phyloP scores from a whole-genome alignment of 257 asterid genomes.

The Prunella vulgaris region DNA sequence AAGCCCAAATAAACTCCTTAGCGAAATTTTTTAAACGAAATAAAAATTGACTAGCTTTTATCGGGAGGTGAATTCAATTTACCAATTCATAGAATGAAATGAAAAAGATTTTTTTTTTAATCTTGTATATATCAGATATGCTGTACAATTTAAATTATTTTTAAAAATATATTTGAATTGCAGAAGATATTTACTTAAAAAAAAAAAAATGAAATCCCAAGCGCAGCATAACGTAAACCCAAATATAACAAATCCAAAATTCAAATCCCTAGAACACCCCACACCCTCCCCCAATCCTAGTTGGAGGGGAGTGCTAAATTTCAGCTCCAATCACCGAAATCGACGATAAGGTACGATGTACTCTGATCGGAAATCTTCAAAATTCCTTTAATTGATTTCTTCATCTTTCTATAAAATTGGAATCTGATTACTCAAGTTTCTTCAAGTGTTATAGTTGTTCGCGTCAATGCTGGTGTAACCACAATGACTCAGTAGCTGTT shows the following conservation, averaged over 20 bases:
- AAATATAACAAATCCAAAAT: neutral
- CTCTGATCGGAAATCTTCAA: neutral
- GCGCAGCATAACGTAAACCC: neutral
- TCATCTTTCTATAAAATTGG: neutral
- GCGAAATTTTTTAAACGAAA: no score
- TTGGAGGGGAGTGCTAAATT: neutral
- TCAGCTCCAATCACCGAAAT: neutral
- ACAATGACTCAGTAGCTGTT: neutral
- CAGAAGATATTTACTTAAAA: no score
- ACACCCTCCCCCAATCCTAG: neutral
- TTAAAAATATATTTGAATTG: no score
- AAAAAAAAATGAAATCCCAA: slow-evolving; percentile 14
- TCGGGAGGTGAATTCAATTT: no score
- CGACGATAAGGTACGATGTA: neutral
- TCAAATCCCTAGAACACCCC: slow-evolving; percentile 4
- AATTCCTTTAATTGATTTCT: neutral
- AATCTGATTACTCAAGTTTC: slow-evolving; percentile 7
- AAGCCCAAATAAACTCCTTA: no score
- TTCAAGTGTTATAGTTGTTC: slow-evolving; percentile 3
- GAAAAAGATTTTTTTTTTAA: no score
- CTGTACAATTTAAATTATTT: no score
- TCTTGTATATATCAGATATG: no score
- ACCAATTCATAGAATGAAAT: no score
- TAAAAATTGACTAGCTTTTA: no score
- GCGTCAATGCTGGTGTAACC: slow-evolving; percentile 10